Conservation (phyloP, 495 filamentous ascomycete genomes). For the Daldinia loculata region DNA sequence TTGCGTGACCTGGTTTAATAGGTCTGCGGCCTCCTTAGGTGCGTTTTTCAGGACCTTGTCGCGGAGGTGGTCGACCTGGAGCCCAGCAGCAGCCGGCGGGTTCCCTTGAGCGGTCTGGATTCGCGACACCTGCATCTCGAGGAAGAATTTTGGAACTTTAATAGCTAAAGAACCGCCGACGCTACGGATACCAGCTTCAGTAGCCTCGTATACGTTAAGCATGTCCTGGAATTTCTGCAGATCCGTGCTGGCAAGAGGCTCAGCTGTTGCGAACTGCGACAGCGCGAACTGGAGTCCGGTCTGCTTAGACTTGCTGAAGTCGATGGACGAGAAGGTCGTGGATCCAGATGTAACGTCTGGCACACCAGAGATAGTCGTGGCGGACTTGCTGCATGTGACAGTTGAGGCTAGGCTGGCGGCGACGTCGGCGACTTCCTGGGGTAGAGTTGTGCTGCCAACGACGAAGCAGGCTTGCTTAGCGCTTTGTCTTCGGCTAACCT, state of each 20-base stretch:
- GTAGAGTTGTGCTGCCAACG: slow-evolving; percentile 52
- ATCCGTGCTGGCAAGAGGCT: slow-evolving; percentile 50
- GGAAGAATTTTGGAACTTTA: slow-evolving; percentile 61
- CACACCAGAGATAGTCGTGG: slow-evolving; percentile 50
- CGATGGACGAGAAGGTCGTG: slow-evolving; percentile 54
- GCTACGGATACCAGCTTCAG: slow-evolving; percentile 58
- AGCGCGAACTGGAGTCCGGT: slow-evolving; percentile 56
- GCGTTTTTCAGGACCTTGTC: slow-evolving; percentile 61
- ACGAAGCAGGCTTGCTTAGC: slow-evolving; percentile 53
- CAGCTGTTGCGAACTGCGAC: slow-evolving; percentile 48
- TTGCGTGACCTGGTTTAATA: slow-evolving; percentile 51
- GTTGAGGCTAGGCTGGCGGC: slow-evolving; percentile 44
- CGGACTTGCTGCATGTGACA: slow-evolving; percentile 51
- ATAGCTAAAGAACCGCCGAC: slow-evolving; percentile 55
- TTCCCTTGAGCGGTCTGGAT: slow-evolving; percentile 61
- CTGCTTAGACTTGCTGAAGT: slow-evolving; percentile 52
- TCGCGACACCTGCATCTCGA: slow-evolving; percentile 53
- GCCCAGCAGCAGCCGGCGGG: slow-evolving; percentile 51
- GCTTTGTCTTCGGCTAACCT: slow-evolving; percentile 22
- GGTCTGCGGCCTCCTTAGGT: slow-evolving; percentile 47
- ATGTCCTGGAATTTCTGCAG: slow-evolving; percentile 53
- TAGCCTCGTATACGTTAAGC: slow-evolving; percentile 58
- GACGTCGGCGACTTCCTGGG: slow-evolving; percentile 45
- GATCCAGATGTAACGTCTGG: slow-evolving; percentile 56
- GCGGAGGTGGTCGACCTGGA: slow-evolving; percentile 56